These are phyloP conservation scores for Fusarium austroafricanum DNA, from an alignment of 2,329 filamentous ascomycete species.

Conservation along the genomic window DNA sequence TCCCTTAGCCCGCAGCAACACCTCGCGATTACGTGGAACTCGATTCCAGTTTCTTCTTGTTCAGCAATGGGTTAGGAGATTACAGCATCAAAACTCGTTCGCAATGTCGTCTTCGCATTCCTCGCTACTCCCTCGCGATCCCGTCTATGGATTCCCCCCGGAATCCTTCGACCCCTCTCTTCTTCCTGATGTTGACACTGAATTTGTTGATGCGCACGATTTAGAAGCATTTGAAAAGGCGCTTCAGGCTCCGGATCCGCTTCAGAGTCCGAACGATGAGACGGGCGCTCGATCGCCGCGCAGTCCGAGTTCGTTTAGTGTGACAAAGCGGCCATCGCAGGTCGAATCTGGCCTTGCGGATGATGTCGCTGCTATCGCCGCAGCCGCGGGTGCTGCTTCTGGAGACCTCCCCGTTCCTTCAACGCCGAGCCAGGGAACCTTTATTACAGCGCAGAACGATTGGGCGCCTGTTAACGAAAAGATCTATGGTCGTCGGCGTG, in stretches of 20 bases:
- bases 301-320: conserved; percentile 55
- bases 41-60: neutral
- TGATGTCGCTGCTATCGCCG: conserved; percentile 53
- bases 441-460: conserved; percentile 93
- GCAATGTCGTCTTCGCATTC: conserved; percentile 44
- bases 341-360: conserved; percentile 47
- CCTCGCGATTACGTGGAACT: neutral
- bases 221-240: conserved; percentile 83
- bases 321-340: conserved; percentile 57
- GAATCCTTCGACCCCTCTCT: conserved; percentile 74
- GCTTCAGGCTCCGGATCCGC: conserved; percentile 81
- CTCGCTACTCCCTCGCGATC: conserved; percentile 43
- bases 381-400: conserved; percentile 54
- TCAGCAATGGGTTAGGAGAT: conserved; percentile 35
- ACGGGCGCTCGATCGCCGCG: conserved; percentile 56
- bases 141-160: conserved; percentile 66
- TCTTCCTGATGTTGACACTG: conserved; percentile 82
- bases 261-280: conserved; percentile 71
- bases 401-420: conserved; percentile 48
- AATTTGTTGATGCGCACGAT: conserved; percentile 80
- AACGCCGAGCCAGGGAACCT: conserved; percentile 57
- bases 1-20: conserved; percentile 21
- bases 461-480: conserved; percentile 90
- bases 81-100: conserved; percentile 7
- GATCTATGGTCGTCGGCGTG: conserved; percentile 59